phyloP scores from a whole-genome alignment of 345 rosid species.

The Corymbia maculata region DNA sequence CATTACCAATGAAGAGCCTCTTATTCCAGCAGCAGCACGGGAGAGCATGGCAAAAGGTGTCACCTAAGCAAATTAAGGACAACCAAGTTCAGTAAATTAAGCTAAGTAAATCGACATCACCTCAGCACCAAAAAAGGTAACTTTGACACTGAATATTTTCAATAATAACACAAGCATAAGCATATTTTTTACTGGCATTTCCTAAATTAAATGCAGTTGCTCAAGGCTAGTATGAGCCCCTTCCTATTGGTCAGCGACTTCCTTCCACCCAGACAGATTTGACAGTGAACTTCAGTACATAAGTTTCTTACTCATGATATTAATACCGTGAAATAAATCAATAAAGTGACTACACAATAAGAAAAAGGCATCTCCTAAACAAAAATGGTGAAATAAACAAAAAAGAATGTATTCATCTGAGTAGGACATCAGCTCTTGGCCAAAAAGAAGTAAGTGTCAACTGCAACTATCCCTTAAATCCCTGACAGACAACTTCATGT shows the following conservation, averaged over 20 bases:
- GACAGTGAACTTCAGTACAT: background rate
- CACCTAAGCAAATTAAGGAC: constrained; percentile 36
- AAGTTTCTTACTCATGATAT: background rate
- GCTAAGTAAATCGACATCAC: background rate
- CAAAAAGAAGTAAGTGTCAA: background rate
- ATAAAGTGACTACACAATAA: background rate
- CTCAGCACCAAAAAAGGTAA: background rate
- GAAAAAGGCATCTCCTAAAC: background rate
- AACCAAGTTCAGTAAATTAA: background rate
- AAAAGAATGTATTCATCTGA: background rate
- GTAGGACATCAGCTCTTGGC: background rate
- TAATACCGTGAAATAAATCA: background rate
- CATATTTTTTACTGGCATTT: background rate
- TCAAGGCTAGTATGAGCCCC: background rate
- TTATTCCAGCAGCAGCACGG: constrained; percentile 87
- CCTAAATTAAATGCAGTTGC: background rate
- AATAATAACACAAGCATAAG: background rate
- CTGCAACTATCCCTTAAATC: background rate
- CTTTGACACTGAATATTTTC: background rate
- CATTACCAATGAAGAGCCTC: constrained; percentile 90
- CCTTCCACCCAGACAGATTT: background rate
- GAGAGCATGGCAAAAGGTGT: constrained; percentile 97
- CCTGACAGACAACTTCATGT: background rate
- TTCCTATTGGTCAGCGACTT: background rate
- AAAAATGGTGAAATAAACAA: background rate